Evolutionary conservation across 805 yeast species (phyloP).

Genomic region (Kuraishia capsulata): DNA sequence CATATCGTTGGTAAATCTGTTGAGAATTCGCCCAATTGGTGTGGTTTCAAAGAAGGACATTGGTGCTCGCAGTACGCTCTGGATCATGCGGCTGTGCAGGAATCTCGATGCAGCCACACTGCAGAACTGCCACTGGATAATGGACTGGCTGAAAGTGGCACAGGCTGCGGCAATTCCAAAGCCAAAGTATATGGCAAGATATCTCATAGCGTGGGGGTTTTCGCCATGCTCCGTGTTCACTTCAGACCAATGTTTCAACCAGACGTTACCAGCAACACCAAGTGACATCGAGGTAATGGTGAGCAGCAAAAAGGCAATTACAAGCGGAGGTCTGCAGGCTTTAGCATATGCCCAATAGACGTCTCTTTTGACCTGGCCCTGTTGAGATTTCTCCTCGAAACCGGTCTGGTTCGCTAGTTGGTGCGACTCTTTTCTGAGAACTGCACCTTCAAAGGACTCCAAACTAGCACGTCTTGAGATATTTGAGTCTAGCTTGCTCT

Average conservation of each 20-base stretch:
- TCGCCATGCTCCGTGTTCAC: constrained; percentile 58
- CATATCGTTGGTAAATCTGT: constrained; percentile 86
- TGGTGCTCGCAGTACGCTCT: constrained; percentile 72
- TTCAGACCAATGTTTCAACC: constrained; percentile 98
- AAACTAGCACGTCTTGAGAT: constrained; percentile 65
- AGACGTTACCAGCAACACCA: constrained; percentile 66
- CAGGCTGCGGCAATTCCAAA: constrained; percentile 65
- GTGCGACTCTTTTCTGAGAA: constrained; percentile 23
- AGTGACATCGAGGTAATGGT: constrained; percentile 50
- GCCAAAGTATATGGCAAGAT: constrained; percentile 65
- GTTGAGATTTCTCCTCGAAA: constrained; percentile 67
- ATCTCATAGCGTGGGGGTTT: constrained; percentile 66
- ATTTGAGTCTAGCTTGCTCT: constrained; percentile 28
- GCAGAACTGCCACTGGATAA: constrained; percentile 71
- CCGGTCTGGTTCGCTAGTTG: constrained; percentile 30
- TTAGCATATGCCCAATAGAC: constrained; percentile 77
- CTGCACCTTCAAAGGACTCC: constrained; percentile 32
- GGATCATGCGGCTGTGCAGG: constrained; percentile 70
- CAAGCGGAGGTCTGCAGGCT: constrained; percentile 73
- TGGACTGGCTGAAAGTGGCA: constrained; percentile 53
- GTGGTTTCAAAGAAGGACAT: constrained; percentile 96
- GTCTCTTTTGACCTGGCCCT: constrained; percentile 87
- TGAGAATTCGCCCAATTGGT: constrained; percentile 86
- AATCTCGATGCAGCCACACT: constrained; percentile 74
- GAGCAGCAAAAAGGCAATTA: constrained; percentile 43